Evolutionary conservation across 345 rosid genomes (phyloP).

Genomic region (Nephelium lappaceum): DNA sequence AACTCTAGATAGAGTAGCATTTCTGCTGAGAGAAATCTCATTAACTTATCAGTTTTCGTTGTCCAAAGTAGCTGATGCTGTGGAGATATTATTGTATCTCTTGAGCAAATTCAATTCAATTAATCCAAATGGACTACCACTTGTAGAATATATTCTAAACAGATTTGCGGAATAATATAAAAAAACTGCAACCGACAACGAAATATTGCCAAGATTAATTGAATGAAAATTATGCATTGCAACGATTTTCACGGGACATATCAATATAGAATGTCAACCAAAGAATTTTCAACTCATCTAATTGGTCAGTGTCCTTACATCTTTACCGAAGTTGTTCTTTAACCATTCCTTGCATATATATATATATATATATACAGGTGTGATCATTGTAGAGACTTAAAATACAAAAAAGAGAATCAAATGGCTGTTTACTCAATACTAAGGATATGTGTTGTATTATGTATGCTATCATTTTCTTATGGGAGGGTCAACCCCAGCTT

Average conservation of each 20-base stretch:
- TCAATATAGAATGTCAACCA: not conserved
- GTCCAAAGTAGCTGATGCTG: no score
- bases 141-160: no score
- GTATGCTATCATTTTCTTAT: conserved; percentile 14
- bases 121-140: no score
- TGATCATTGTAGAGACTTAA: not conserved
- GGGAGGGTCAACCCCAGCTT: conserved; percentile 26
- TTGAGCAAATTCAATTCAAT: not conserved
- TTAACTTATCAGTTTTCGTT: no score
- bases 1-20: no score
- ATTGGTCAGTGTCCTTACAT: conserved; percentile 2
- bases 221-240: not conserved
- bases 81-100: not conserved
- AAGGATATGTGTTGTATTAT: conserved; percentile 6
- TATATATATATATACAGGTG: not conserved
- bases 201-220: not conserved
- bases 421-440: conserved; percentile 19
- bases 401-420: not conserved
- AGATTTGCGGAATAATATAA: not conserved
- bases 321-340: not conserved
- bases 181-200: not conserved
- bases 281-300: not conserved
- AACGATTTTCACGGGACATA: not conserved
- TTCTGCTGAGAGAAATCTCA: no score
- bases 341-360: not conserved